Evolutionary conservation across 176 grass and related monocot species (phyloP), one percentile per base, ranked within the genome.

Genomic region (Thalia dealbata): DNA sequence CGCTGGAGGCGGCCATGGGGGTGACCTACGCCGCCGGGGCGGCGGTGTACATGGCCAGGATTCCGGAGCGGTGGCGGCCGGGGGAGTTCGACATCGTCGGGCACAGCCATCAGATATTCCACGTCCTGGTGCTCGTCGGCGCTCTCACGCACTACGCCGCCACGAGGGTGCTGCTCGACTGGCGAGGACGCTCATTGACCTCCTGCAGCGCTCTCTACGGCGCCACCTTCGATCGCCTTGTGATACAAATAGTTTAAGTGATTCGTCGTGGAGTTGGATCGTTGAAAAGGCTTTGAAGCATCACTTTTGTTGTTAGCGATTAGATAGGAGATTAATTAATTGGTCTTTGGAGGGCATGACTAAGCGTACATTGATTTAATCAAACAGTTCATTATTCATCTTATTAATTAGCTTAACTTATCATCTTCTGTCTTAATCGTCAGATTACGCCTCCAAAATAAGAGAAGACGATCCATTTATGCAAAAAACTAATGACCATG

Each of bases 31-130:
- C 87, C 12, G 42, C 42, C 2, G 95, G 95, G 54, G 86, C 95
- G 0, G 81, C 66, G 0, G 90, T 97, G 72, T 97, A 97, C 55
- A 70, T 90, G 52, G 75, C 80, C 12, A 78, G 95, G 30, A 79
- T 93, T 64, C 95, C 95, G 0, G 90, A 99, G 76, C 80, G 95
- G 68, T 99, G 95, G 95, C 68, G 62, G 50, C 90, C 95, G 3
- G 87, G 95, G 6, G 64, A 59, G 32, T 99, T 99, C 51, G 95
- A 99, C 26, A 77, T 93, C 21, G 77, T 84, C 32, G 95, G 95
- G 0, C 95, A 99, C 55, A 99, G 90, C 77, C 95, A 99, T 32
- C 95, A 93, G 83, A 99, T 99, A 67, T 99, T 99, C 44, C 90
- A 93, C 69, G 73, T 85, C 32, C 81, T 99, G 51, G 95, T 99